A percentile compares a stretch with the other conserved stretches of the same genome.
Conservation (phyloP, 768 basidiomycete species). For the Paxillus involutus region DNA sequence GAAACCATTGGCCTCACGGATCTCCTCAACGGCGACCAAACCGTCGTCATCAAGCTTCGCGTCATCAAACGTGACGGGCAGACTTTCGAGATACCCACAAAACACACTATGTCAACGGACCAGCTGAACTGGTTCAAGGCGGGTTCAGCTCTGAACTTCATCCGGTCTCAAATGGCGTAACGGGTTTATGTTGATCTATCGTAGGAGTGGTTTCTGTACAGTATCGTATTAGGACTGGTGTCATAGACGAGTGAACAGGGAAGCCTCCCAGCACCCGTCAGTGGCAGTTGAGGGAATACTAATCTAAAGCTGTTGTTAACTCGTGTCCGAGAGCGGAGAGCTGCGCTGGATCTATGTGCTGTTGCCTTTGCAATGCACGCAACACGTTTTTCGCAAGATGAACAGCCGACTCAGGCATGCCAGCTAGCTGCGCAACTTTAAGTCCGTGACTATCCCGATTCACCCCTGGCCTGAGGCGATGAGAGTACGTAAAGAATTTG, state of each 20-base stretch:
- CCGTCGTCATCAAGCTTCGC: slow-evolving; percentile 48
- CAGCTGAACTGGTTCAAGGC: slow-evolving; percentile 89
- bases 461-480: slow-evolving; percentile 77
- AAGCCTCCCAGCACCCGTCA: too few species aligned
- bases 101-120: slow-evolving; percentile 88
- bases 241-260: not conserved
- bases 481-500: slow-evolving; percentile 80
- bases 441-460: slow-evolving; percentile 90
- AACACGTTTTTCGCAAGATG: slow-evolving; percentile 59
- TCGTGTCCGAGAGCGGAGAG: slow-evolving; percentile 33
- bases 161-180: slow-evolving; percentile 56
- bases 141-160: slow-evolving; percentile 89
- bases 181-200: not conserved
- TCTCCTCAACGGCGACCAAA: slow-evolving; percentile 48
- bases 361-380: slow-evolving; percentile 32
- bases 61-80: slow-evolving; percentile 69
- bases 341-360: slow-evolving; percentile 24
- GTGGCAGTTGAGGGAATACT: not conserved
- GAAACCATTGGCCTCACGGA: slow-evolving; percentile 82
- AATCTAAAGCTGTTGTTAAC: slow-evolving; percentile 11
- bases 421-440: slow-evolving; percentile 86
- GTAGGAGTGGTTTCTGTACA: not conserved
- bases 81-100: slow-evolving; percentile 65
- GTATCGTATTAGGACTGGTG: not conserved
- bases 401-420: slow-evolving; percentile 69